Base-by-base conservation (phyloP, 1,284 basidiomycete genomes). In the Porogramme epimiltina region DNA sequence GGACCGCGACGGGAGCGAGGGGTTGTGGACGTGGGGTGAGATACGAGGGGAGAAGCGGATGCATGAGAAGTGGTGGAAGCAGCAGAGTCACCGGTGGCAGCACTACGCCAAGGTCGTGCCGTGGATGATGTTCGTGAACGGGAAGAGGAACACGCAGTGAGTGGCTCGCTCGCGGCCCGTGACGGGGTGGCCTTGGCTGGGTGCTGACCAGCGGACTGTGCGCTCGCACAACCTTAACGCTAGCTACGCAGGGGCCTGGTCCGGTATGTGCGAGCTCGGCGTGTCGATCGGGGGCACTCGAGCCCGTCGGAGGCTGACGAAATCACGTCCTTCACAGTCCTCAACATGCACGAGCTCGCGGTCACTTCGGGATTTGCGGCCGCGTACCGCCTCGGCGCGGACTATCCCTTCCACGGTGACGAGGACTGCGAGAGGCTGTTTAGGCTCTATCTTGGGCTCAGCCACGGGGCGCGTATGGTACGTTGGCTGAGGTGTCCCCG, bases 101-200 rank as follows among this genome's bases (percentile, higher is more conserved):
- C 81, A 82, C 64, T 84, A 83, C 58, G 76, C 75, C 8, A 69
- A 69, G 4, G 76, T 76, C 9, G 83, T 86, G 2, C 81, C 82
- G 16, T 84, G 77, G 76, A 77, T 86, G 73, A 81, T 79, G 73
- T 67, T 77, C 45, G 75, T 85, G 56, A 84, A 85, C 58, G 80
- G 80, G 16, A 78, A 75, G 67, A 64, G 65, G 16, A 65, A 73
- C 57, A 78, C 75, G 2, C 63, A 72, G 65, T 81, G 67, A 48
- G 74, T 72, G 10, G 28, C 34, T 37, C 34, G 34, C n/a, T 37
- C 42, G 26, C 41, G 10, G 23, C 20, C 31, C 42, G 15, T 63
- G 13, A 48, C 20, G 34, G 5, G 13, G 5, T 37, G 34, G 13
- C 34, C 6, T n/a, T n/a, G n/a, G n/a, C n/a, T n/a, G n/a, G n/a